Evolutionary conservation across 768 basidiomycete species (phyloP).

Genomic region (Cystobasidium ongulense): DNA sequence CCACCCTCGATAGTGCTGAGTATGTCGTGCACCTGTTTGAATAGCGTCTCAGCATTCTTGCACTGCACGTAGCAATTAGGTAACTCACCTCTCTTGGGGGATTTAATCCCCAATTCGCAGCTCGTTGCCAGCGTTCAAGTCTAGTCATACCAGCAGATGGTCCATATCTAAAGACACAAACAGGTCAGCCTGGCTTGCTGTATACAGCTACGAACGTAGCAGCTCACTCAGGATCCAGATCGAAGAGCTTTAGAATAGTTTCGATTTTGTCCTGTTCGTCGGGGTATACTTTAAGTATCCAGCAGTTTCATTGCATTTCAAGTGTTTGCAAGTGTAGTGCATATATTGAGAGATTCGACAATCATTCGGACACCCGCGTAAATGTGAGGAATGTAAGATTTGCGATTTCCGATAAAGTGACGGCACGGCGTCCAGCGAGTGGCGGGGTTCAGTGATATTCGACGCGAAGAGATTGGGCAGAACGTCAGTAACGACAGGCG

Average conservation of each 20-base stretch:
- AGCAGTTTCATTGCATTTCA: not conserved
- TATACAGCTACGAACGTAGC: not conserved
- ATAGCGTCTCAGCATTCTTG: not conserved
- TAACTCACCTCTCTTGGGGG: constrained; percentile 66
- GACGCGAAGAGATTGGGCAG: not conserved
- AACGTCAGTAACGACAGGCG: not conserved
- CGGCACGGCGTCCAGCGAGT: constrained; percentile 1
- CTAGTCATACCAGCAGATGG: constrained; percentile 51
- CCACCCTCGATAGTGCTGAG: constrained; percentile 61
- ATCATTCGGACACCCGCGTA: not conserved
- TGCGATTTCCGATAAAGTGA: not conserved
- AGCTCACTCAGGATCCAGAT: constrained; percentile 70
- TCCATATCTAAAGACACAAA: constrained; percentile 39
- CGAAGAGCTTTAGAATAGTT: constrained; percentile 52
- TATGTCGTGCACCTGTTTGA: constrained; percentile 63
- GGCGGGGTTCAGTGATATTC: constrained; percentile 17
- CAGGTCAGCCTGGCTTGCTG: too few relatives aligned
- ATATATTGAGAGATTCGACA: not conserved
- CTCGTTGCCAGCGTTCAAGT: constrained; percentile 79
- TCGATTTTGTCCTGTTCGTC: constrained; percentile 35
- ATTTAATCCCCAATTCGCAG: constrained; percentile 63
- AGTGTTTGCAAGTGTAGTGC: not conserved
- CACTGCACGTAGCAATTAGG: not conserved
- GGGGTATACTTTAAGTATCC: constrained; percentile 29
- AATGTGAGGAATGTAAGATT: constrained; percentile 10